Conservation (phyloP, 352 stramenopile genomes). For the Phytophthora cryptogea region DNA sequence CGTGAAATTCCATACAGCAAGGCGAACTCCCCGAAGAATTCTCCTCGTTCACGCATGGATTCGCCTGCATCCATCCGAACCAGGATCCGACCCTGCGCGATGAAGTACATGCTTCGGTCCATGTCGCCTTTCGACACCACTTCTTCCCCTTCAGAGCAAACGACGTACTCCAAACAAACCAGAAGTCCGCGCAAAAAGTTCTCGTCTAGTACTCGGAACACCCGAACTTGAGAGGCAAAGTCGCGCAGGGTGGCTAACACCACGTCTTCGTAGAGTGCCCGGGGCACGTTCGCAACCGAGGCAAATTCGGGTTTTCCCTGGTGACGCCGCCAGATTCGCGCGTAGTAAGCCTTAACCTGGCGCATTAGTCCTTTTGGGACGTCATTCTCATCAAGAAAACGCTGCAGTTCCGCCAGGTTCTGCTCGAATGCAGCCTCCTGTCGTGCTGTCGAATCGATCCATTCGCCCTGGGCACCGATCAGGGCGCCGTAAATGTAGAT, state of each 20-base stretch:
- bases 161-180: constrained; percentile 57
- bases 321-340: constrained; percentile 54
- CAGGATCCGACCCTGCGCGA: constrained; percentile 58
- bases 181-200: constrained; percentile 64
- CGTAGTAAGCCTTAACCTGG: constrained; percentile 74
- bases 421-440: constrained; percentile 63
- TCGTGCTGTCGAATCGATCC: constrained; percentile 45
- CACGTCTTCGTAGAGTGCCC: constrained; percentile 56
- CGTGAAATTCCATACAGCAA: constrained; percentile 44
- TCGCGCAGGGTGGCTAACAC: constrained; percentile 51
- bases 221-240: constrained; percentile 54
- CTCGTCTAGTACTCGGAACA: constrained; percentile 58
- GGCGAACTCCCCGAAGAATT: constrained; percentile 63
- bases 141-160: constrained; percentile 69
- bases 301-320: constrained; percentile 57
- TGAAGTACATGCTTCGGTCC: constrained; percentile 50
- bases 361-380: constrained; percentile 63
- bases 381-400: constrained; percentile 63
- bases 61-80: constrained; percentile 55
- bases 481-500: constrained; percentile 63
- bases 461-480: constrained; percentile 44
- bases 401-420: constrained; percentile 59
- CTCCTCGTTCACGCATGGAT: constrained; percentile 53
- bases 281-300: constrained; percentile 49
- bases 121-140: constrained; percentile 66